phyloP scores from a whole-genome alignment of 176 grass and related monocot species.

The Guadua angustifolia region DNA sequence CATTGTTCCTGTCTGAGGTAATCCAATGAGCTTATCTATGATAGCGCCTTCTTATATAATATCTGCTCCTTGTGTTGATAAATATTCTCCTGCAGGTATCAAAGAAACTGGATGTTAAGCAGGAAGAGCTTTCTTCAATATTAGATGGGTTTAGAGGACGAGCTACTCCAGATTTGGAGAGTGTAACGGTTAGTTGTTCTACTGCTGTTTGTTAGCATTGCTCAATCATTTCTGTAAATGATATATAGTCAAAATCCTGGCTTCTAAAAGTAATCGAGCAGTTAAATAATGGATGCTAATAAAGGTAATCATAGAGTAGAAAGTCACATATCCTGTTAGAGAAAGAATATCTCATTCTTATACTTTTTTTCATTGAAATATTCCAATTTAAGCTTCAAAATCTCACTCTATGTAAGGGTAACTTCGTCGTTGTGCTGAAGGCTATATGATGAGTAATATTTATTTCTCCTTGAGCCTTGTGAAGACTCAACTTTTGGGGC shows the following conservation, averaged over 20 bases:
- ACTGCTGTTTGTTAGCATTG: constrained; percentile 31
- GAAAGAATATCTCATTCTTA: background rate
- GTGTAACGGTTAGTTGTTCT: constrained; percentile 60
- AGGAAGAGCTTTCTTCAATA: constrained; percentile 51
- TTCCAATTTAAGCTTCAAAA: constrained; percentile 20
- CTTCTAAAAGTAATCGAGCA: background rate
- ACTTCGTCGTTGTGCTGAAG: constrained; percentile 2
- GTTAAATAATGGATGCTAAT: background rate
- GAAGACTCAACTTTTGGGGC: background rate
- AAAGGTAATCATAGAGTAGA: background rate
- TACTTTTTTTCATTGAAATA: background rate
- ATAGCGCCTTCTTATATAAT: constrained; percentile 11
- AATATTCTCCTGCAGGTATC: constrained; percentile 55
- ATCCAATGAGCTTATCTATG: constrained; percentile 30
- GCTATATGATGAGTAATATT: background rate
- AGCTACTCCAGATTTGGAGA: constrained; percentile 61
- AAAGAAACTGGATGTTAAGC: constrained; percentile 66
- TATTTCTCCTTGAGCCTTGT: background rate
- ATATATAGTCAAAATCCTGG: constrained; percentile 20
- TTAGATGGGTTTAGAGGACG: constrained; percentile 49
- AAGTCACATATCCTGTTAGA: background rate
- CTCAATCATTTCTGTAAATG: background rate
- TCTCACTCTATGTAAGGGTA: background rate
- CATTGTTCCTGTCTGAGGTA: constrained; percentile 68
- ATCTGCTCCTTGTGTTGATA: constrained; percentile 36